Evolutionary conservation across 768 basidiomycete species (phyloP).

Genomic region (Boletus rubroflammeus): DNA sequence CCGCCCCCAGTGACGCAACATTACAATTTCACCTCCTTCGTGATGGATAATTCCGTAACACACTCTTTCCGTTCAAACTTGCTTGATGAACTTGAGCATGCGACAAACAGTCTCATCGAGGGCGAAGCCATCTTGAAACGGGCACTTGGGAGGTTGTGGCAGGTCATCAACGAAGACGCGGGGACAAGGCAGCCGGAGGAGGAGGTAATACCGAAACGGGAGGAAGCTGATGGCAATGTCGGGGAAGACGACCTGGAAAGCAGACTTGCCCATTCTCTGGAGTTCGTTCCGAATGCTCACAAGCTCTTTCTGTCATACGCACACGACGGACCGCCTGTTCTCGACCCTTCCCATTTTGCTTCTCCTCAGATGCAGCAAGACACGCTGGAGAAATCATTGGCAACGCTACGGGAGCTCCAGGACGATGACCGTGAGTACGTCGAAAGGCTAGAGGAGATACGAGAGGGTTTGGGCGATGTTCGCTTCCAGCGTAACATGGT

Average conservation of each 20-base stretch:
- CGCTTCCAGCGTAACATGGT: conserved; percentile 66
- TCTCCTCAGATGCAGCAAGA: conserved; percentile 65
- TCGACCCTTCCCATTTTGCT: conserved; percentile 61
- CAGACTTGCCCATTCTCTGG: conserved; percentile 58
- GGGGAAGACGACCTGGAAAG: conserved; percentile 36
- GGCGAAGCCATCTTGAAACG: conserved; percentile 71
- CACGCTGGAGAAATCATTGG: conserved; percentile 69
- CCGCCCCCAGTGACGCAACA: conserved; percentile 64
- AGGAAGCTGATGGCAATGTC: conserved; percentile 59
- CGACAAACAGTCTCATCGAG: conserved; percentile 81
- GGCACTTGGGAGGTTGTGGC: conserved; percentile 78
- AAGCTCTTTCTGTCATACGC: conserved; percentile 62
- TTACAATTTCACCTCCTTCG: conserved; percentile 76
- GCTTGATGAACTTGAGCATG: conserved; percentile 74
- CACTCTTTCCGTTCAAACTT: conserved; percentile 79
- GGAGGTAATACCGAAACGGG: conserved; percentile 60
- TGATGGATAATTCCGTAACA: conserved; percentile 80
- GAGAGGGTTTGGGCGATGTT: conserved; percentile 76
- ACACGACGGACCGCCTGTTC: conserved; percentile 43
- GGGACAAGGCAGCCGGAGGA: conserved; percentile 35
- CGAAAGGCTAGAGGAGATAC: conserved; percentile 78
- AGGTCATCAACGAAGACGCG: conserved; percentile 72
- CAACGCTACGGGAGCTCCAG: conserved; percentile 72
- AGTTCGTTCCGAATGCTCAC: conserved; percentile 60
- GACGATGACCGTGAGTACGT: conserved; percentile 87